Base-by-base conservation (phyloP, 75 land plant species). In the Cupressus sempervirens region DNA sequence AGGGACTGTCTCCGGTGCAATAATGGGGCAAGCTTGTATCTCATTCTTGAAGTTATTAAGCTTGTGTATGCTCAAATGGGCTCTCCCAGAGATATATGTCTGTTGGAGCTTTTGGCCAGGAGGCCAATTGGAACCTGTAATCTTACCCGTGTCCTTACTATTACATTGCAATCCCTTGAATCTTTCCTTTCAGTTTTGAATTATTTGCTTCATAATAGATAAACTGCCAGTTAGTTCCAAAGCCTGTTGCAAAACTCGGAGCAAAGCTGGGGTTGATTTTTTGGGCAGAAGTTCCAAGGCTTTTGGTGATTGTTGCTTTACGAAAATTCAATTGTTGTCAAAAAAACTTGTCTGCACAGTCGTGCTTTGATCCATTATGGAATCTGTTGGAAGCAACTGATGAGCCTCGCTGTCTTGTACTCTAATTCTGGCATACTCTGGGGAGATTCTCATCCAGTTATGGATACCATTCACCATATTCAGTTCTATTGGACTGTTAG, bases 301-400 rank as follows among this genome's bases (percentile, higher is more conserved):
- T 0, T 50, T 50, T 50, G 53, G 53, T 12, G 53, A 1, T 0
- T 12, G 13, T 13, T 50, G 2, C 15, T 50, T 50, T 12, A 14
- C 53, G 3, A 50, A 50, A 50, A 0, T 15, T 50, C 53, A 11
- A 0, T 13, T 50, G 12, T 13, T 50, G 53, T 50, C 53, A 38
- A 50, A 50, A 50, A 50, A 50, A 50, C 0, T 50, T 13, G 53
- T 3, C 53, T 50, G 50, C 9, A 3, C 53, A 50, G 53, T 50
- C 80, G 30, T 86, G 83, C 0, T 8, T 52, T 26, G 91, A 80
- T 29, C 91, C 94, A 86, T 41, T 56, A 3, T 90, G 90, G 48
- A 90, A 81, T 5, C 92, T 84, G 32, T 38, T 38, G 40, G n/a
- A n/a, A n/a, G n/a, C n/a, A n/a, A n/a, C n/a, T n/a, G n/a, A 38